phyloP scores from a whole-genome alignment of 495 filamentous ascomycete species.

The Aspergillus leporis region DNA sequence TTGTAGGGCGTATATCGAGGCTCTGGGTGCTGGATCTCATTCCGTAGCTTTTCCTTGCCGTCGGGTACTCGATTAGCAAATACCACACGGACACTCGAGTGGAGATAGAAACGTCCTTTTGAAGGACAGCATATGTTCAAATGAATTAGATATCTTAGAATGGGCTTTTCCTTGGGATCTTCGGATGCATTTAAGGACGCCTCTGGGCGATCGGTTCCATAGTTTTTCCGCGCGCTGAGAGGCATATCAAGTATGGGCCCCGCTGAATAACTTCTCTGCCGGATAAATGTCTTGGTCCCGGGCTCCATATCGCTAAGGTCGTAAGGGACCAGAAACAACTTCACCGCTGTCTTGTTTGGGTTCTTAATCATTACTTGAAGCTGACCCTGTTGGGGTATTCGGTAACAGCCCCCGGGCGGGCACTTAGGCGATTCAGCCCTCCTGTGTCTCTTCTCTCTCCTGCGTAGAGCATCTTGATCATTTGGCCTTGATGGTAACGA shows the following conservation, averaged over 20 bases:
- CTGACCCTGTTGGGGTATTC: slow-evolving; percentile 93
- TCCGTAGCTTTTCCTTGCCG: slow-evolving; percentile 89
- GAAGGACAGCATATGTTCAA: slow-evolving; percentile 89
- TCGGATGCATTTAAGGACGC: slow-evolving; percentile 38
- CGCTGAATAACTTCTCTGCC: slow-evolving; percentile 90
- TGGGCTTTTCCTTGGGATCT: slow-evolving; percentile 68
- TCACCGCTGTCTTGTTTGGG: slow-evolving; percentile 93
- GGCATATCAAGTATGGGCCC: slow-evolving; percentile 80
- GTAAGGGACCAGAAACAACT: slow-evolving; percentile 93
- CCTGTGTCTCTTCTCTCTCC: slow-evolving; percentile 54
- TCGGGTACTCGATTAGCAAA: slow-evolving; percentile 98
- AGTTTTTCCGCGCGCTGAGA: slow-evolving; percentile 49
- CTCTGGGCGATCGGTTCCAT: slow-evolving; percentile 45
- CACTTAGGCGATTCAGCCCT: slow-evolving; percentile 69
- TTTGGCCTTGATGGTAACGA: slow-evolving; percentile 11
- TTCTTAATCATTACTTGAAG: slow-evolving; percentile 97
- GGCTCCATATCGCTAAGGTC: slow-evolving; percentile 94
- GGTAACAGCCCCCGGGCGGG: slow-evolving; percentile 83
- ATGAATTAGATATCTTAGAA: slow-evolving; percentile 88
- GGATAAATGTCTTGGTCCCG: slow-evolving; percentile 93
- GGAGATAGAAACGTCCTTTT: slow-evolving; percentile 82
- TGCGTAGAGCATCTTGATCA: slow-evolving; percentile 30
- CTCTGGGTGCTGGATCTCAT: slow-evolving; percentile 87
- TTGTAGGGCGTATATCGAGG: slow-evolving; percentile 87
- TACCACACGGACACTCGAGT: slow-evolving; percentile 90